These are phyloP conservation scores for Pelargonium myrrhifolium DNA, from an alignment of 441 rosid genomes.

Conservation along the genomic window DNA sequence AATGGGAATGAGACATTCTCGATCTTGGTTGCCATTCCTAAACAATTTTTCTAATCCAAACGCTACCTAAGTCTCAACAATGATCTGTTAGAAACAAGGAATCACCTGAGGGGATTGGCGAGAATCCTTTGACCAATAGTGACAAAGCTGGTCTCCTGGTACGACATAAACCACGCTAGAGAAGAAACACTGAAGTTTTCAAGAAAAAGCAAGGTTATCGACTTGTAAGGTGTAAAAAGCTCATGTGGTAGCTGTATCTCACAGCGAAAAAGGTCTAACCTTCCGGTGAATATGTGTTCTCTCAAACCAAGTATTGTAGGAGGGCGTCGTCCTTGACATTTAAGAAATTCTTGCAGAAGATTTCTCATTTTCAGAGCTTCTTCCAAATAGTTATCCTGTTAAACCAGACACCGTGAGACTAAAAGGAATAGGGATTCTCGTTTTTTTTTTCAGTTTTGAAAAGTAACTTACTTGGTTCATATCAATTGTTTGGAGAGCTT, in stretches of 20 bases:
- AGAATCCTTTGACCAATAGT: conserved; percentile 96
- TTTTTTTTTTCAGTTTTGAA: conserved; percentile 10
- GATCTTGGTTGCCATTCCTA: too few species aligned
- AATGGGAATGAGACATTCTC: not conserved
- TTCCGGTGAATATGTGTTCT: conserved; percentile 94
- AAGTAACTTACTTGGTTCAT: conserved; percentile 79
- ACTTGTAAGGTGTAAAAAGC: not conserved
- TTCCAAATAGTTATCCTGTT: conserved; percentile 87
- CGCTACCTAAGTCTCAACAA: conserved; percentile 3
- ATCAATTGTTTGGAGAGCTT: conserved; percentile 94
- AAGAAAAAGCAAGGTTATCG: conserved; percentile 13
- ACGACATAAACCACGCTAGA: conserved; percentile 99
- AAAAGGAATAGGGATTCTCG: conserved; percentile 10
- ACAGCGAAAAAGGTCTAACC: conserved; percentile 37
- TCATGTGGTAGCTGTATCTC: conserved; percentile 1
- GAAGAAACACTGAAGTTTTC: conserved; percentile 78
- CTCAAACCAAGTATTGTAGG: conserved; percentile 91
- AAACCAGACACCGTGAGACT: conserved; percentile 23
- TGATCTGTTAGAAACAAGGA: conserved; percentile 15
- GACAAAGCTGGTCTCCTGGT: conserved; percentile 95
- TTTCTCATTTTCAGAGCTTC: conserved; percentile 98
- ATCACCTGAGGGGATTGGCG: conserved; percentile 91
- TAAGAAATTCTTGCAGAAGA: conserved; percentile 86
- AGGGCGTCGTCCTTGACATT: conserved; percentile 57
- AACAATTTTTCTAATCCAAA: not conserved